Evolutionary conservation across 257 asterid genomes (phyloP), one percentile per base, ranked within the genome.

Genomic region (Solanum gracilifrons): DNA sequence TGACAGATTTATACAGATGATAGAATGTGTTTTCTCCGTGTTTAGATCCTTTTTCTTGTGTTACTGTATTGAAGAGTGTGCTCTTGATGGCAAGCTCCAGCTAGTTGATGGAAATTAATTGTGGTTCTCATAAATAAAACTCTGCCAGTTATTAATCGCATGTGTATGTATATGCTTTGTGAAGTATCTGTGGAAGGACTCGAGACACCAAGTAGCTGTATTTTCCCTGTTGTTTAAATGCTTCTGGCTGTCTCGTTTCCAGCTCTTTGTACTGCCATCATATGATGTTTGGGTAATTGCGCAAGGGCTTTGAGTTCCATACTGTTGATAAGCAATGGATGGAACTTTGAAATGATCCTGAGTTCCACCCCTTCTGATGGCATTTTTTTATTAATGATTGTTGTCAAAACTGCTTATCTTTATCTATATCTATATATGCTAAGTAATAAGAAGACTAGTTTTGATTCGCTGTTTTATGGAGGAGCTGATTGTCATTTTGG

Each of bases 331-430:
- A 27, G 25, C 62, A n/a, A 43, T 20, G 85, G 69, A 82, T 48
- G 85, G 85, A 32, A 31, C 71, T 82, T 29, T 48, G 85, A 31
- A 31, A 82, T 82, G 27, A 48, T 48, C 23, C 85, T 31, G 27
- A 82, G 69, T 82, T 32, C 23, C 85, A 82, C 43, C 85, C 85
- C 69, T 27, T 29, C 85, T 82, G 85, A 82, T 82, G 85, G 85
- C 69, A 9, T 72, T 11, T 5, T 46, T 43, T 27, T 1, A 15
- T 31, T 5, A 80, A 29, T 43, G 27, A 46, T 9, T 46, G 64
- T 55, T 29, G 69, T 80, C 21, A 82, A 82, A 71, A 37, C 31
- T 82, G 31, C 29, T 48, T 31, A 6, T 18, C n/a, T 55, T 48
- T 31, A 6, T 18, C n/a, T 55, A 55, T 55, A 18, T 51, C n/a